A percentile compares a stretch with the other conserved stretches of the same genome.
Evolutionary conservation across 1,284 basidiomycete genomes (phyloP).

Genomic region (Leccinum pachyderme): DNA sequence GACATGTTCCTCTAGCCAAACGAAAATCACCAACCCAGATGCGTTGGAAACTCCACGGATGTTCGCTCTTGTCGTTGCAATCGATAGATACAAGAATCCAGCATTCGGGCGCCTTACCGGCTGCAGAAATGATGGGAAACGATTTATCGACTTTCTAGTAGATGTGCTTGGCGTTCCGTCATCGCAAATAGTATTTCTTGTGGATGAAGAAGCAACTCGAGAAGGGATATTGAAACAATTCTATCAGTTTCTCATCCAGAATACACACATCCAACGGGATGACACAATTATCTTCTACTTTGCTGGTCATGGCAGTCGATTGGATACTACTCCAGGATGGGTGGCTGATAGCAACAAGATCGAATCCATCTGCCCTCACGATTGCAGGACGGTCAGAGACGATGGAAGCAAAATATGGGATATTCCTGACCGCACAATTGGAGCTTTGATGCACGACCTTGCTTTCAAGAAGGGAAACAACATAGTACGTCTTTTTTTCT

Average conservation of each 20-base stretch:
- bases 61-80: conserved; percentile 58
- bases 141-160: conserved; percentile 48
- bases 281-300: conserved; percentile 66
- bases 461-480: conserved; percentile 57
- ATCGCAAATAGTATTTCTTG: conserved; percentile 50
- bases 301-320: conserved; percentile 58
- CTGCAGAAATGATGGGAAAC: conserved; percentile 54
- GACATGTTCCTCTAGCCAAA: neutral
- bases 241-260: conserved; percentile 53
- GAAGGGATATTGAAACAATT: conserved; percentile 44
- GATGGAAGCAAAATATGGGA: conserved; percentile 37
- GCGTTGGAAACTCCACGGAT: conserved; percentile 25
- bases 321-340: conserved; percentile 53
- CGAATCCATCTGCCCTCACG: conserved; percentile 57
- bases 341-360: conserved; percentile 42
- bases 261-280: conserved; percentile 48
- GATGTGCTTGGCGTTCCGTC: conserved; percentile 52
- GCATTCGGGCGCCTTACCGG: conserved; percentile 51
- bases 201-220: conserved; percentile 54
- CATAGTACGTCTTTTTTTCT: conserved; percentile 32
- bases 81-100: conserved; percentile 50
- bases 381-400: conserved; percentile 42
- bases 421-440: conserved; percentile 48
- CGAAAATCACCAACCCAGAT: neutral
- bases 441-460: conserved; percentile 49